Evolutionary conservation across 148 eudicot genomes (phyloP).

Genomic region (Hydrangea macrophylla): DNA sequence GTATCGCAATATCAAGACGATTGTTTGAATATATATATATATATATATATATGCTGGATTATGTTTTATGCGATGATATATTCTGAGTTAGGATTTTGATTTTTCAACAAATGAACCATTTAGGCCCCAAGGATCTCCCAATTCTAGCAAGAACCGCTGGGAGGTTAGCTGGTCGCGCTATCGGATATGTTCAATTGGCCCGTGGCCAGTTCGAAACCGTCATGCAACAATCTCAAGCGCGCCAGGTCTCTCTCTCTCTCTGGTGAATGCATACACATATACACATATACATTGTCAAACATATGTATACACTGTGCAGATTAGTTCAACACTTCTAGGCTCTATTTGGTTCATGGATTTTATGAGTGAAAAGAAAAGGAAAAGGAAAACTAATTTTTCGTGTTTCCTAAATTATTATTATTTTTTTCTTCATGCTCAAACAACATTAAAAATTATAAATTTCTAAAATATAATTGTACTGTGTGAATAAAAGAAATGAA

Average conservation of each 20-base stretch:
- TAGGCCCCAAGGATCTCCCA: slow-evolving; percentile 89
- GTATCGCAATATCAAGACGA: too few species aligned
- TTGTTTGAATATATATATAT: background rate
- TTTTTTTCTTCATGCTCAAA: too few species aligned
- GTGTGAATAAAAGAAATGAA: too few species aligned
- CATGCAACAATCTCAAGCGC: slow-evolving; percentile 82
- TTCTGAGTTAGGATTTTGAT: slow-evolving; percentile 9
- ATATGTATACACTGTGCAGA: too few species aligned
- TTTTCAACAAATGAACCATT: slow-evolving; percentile 2
- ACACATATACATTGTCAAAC: background rate
- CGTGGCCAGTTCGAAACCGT: slow-evolving; percentile 90
- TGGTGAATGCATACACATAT: background rate
- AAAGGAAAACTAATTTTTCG: too few species aligned
- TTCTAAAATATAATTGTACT: too few species aligned
- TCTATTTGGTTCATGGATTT: too few species aligned
- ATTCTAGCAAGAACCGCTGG: slow-evolving; percentile 73
- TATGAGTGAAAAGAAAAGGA: too few species aligned
- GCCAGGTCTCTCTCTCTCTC: slow-evolving; percentile 53
- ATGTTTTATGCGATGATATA: background rate
- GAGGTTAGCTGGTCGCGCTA: slow-evolving; percentile 77
- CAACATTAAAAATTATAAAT: too few species aligned
- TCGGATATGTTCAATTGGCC: slow-evolving; percentile 87
- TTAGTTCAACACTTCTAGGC: too few species aligned
- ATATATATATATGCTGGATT: too few species aligned
- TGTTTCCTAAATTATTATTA: too few species aligned